These are phyloP conservation scores for Melampsora larici-populina DNA, from an alignment of 1,284 basidiomycete genomes.

Conservation along the genomic window DNA sequence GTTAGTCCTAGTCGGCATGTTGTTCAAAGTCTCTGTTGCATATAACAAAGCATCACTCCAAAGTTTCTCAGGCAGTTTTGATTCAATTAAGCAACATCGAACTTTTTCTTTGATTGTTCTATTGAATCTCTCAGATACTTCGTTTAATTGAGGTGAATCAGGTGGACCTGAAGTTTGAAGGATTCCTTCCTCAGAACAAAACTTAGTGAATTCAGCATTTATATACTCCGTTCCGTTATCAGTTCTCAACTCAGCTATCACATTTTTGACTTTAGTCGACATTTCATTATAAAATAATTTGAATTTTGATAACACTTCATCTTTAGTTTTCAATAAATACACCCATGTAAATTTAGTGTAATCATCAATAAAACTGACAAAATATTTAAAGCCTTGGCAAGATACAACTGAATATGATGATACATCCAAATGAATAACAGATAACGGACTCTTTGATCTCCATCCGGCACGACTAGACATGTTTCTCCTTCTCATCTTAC, in stretches of 20 bases:
- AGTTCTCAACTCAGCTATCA: no score
- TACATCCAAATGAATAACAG: neutral
- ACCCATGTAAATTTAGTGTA: neutral
- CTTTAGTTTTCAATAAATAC: neutral
- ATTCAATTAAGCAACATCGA: no score
- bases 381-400: no score
- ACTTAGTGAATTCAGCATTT: no score
- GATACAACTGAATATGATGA: neutral
- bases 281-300: neutral
- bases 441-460: no score
- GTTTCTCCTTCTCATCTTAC: no score
- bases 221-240: no score
- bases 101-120: neutral
- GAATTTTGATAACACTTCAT: neutral
- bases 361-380: neutral
- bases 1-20: neutral
- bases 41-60: neutral
- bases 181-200: no score
- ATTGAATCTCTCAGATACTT: neutral
- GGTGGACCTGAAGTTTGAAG: conserved; percentile 10
- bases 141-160: conserved; percentile 42
- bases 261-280: neutral
- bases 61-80: no score
- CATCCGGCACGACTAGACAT: no score
- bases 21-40: neutral